A percentile compares a stretch with the other conserved stretches of the same genome.
Conservation (phyloP, 495 filamentous ascomycete genomes). For the Hypoxylon intermedium region DNA sequence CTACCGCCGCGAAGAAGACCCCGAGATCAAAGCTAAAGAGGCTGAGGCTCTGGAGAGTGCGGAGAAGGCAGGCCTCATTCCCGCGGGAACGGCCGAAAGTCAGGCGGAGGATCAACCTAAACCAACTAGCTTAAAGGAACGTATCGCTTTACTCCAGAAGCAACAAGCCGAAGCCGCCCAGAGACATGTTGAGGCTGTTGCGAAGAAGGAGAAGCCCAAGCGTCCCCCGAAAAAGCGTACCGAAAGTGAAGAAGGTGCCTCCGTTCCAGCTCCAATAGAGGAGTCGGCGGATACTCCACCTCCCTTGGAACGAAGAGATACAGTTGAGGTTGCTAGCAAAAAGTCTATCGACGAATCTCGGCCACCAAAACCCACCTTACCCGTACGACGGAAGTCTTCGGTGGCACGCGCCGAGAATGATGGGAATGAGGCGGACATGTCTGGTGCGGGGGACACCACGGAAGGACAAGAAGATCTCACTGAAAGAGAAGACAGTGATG, state of each 20-base stretch:
- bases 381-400: constrained; percentile 61
- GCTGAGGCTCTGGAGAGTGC: constrained; percentile 62
- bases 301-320: constrained; percentile 54
- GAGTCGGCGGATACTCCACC: constrained; percentile 49
- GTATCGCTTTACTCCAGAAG: constrained; percentile 91
- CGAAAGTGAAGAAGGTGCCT: constrained; percentile 59
- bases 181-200: constrained; percentile 76
- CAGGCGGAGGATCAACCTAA: constrained; percentile 84
- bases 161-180: constrained; percentile 88
- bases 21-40: constrained; percentile 75
- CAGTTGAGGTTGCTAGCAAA: constrained; percentile 61
- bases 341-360: constrained; percentile 64
- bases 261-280: constrained; percentile 31
- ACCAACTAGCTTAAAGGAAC: constrained; percentile 89
- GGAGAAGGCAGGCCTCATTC: constrained; percentile 65
- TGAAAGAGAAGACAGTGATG: constrained; percentile 77
- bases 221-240: constrained; percentile 77
- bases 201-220: constrained; percentile 90
- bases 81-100: constrained; percentile 50
- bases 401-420: constrained; percentile 64
- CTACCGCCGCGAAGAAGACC: constrained; percentile 89
- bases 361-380: constrained; percentile 52
- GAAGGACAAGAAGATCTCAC: constrained; percentile 81
- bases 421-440: constrained; percentile 89
- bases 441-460: constrained; percentile 79